Base-by-base conservation (phyloP, 805 yeast genomes). In the Candida golubevii region DNA sequence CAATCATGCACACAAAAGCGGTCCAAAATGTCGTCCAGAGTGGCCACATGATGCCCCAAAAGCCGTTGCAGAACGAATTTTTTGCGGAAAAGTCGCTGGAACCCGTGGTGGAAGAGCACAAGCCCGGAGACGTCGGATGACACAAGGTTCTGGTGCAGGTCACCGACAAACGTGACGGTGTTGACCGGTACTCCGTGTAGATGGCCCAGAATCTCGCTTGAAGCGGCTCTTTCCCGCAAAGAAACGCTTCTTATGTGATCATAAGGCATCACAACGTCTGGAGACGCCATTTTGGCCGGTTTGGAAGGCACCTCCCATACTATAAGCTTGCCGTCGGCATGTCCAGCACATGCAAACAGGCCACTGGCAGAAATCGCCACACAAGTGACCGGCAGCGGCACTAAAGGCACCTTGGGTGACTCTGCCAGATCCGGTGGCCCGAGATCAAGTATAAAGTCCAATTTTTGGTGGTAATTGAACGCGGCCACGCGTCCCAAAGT, bases 321-420 rank as follows among this genome's bases (percentile, higher is more conserved):
- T 27, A 74, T 65, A 2, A 90, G 72, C 42, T 69, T 70, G 0
- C 97, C 98, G 18, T 72, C 64, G 6, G 71, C 67, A 51, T 75
- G 80, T 1, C 96, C 95, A 0, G 81, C 83, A 0, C 85, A 88
- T 3, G 88, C 50, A 54, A 74, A 77, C 0, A 84, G 71, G 1
- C 86, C 83, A 58, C 90, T 56, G 2, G 78, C 48, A 0, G 85
- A 73, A 0, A 88, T 79, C 7, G 46, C 45, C 18, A 36, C 30
- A 12, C 42, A 41, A 34, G 37, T 29, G 23, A 33, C 45, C 39
- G 32, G 34, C 23, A 18, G 23, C 23, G 23, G 23, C 23, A 18
- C 23, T 18, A 18, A 18, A 18, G 23, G 23, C 26, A 27, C 26
- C n/a, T 26, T 9, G 8, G 12, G 12, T 10, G 9, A n/a, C 33